A percentile compares a stretch with the other conserved stretches of the same genome.
Conservation (phyloP, 768 basidiomycete genomes). For the Porphyrellus cyaneotinctus region DNA sequence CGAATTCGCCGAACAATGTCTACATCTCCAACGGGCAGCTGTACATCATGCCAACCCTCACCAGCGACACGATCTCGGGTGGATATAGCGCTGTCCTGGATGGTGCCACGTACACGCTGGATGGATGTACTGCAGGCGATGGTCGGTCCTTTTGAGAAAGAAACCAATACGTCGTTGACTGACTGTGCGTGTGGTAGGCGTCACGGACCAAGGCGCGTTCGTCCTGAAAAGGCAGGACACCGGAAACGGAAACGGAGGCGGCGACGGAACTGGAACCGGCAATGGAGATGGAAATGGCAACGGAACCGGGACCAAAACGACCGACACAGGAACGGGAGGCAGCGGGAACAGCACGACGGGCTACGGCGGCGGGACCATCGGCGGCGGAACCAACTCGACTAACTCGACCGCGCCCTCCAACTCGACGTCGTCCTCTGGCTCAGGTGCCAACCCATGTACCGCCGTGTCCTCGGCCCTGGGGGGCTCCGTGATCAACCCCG, state of each 20-base stretch:
- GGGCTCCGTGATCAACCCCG: constrained; percentile 45
- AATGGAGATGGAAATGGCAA: neutral
- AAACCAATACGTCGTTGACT: neutral
- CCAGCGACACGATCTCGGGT: constrained; percentile 41
- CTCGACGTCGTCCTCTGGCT: constrained; percentile 12
- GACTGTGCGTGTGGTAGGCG: constrained; percentile 10
- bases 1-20: constrained; percentile 35
- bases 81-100: constrained; percentile 37
- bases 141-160: neutral
- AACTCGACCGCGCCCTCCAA: constrained; percentile 6
- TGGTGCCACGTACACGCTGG: constrained; percentile 36
- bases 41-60: constrained; percentile 59
- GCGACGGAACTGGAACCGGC: constrained; percentile 2
- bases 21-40: constrained; percentile 48
- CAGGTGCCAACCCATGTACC: constrained; percentile 35
- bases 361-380: neutral
- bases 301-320: neutral
- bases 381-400: constrained; percentile 19
- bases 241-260: neutral
- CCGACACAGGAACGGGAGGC: neutral
- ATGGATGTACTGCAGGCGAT: constrained; percentile 31
- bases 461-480: constrained; percentile 36
- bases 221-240: constrained; percentile 27
- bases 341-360: constrained; percentile 4
- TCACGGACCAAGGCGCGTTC: constrained; percentile 23